These are phyloP conservation scores for Diaporthe humulicola DNA, from an alignment of 2,329 filamentous ascomycete species.

Conservation along the genomic window DNA sequence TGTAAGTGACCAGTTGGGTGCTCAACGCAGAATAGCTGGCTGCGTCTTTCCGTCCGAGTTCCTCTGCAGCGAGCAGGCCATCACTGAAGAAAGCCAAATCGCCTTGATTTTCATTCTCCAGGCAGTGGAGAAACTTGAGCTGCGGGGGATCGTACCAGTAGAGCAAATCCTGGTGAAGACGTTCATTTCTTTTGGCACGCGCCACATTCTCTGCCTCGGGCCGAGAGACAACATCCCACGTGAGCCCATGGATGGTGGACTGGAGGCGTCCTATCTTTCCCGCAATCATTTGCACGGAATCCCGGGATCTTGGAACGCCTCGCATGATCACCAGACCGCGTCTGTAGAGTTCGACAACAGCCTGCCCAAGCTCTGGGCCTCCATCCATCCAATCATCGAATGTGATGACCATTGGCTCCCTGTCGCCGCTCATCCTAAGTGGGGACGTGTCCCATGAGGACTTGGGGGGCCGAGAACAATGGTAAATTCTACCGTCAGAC, in stretches of 20 bases:
- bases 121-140: slow-evolving; percentile 90
- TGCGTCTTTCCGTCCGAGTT: slow-evolving; percentile 48
- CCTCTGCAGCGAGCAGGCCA: slow-evolving; percentile 70
- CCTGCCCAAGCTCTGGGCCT: slow-evolving; percentile 69
- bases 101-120: slow-evolving; percentile 83
- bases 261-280: slow-evolving; percentile 82
- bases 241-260: slow-evolving; percentile 90
- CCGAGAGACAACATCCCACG: slow-evolving; percentile 89
- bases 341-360: slow-evolving; percentile 71
- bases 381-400: slow-evolving; percentile 79
- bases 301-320: slow-evolving; percentile 77
- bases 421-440: slow-evolving; percentile 55
- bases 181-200: slow-evolving; percentile 85
- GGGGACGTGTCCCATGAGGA: slow-evolving; percentile 57
- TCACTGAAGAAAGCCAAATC: slow-evolving; percentile 92
- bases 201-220: slow-evolving; percentile 91
- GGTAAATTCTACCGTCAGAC: slow-evolving; percentile 38
- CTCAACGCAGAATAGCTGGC: slow-evolving; percentile 55
- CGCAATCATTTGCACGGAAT: slow-evolving; percentile 77
- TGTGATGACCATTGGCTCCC: slow-evolving; percentile 66
- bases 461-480: slow-evolving; percentile 51
- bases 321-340: slow-evolving; percentile 84
- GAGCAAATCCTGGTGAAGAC: slow-evolving; percentile 93
- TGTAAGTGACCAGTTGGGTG: slow-evolving; percentile 63
- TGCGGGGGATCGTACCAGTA: slow-evolving; percentile 86